Evolutionary conservation across 1,139 yeast species (phyloP), one percentile per base, ranked within the genome.

Genomic region (Schwanniomyces etchellsii): DNA sequence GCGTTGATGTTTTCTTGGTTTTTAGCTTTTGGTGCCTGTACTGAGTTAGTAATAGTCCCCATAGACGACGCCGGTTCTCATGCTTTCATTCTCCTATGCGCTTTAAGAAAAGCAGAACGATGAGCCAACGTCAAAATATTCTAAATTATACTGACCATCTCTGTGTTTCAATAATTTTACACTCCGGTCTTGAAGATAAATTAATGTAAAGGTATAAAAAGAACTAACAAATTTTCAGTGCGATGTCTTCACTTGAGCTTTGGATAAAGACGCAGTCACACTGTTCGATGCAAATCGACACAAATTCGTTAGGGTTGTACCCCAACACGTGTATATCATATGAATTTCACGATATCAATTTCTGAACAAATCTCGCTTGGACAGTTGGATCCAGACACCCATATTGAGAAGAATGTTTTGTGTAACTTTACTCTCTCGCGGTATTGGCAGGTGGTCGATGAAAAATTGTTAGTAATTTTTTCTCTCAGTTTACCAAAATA

Each of bases 1-100:
- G 95, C 77, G 95, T 88, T 91, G 74, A 91, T 81, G 81, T 86
- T 82, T 60, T 91, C 98, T 64, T 83, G 82, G 69, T 77, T 74
- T 81, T 80, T 81, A 57, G 72, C 64, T 72, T 83, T 84, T 79
- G 96, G 96, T 86, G 97, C 97, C 96, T 83, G 32, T 11, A 15
- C 25, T n/a, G n/a, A 20, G 69, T 63, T 63, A 61, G 69, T 61
- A 43, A 23, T 11, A 11, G 15, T 22, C 13, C 15, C 15, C 20
- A 4, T 7, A 14, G n/a, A n/a, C n/a, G n/a, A n/a, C n/a, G n/a
- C 12, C 17, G 16, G 21, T 9, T 10, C 9, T 18, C 21, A 9
- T 9, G 21, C n/a, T n/a, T n/a, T n/a, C n/a, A n/a, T n/a, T n/a
- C n/a, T n/a, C n/a, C n/a, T n/a, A n/a, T n/a, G n/a, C n/a, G n/a